Base-by-base conservation (phyloP, 2,329 filamentous ascomycete species). In the Fusarium gaditjirri region DNA sequence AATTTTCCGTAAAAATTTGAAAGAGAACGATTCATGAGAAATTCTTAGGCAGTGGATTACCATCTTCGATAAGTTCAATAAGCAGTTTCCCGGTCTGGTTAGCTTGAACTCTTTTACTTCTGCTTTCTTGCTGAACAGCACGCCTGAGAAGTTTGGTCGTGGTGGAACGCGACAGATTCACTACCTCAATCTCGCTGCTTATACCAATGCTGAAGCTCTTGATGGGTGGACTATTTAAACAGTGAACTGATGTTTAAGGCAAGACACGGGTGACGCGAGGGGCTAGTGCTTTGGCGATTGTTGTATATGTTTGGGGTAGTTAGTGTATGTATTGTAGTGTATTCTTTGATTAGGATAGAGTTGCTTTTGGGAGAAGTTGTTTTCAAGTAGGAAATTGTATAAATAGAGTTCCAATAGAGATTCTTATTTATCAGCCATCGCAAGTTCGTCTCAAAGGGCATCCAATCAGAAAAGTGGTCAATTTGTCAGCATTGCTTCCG, bases 401-500 rank as follows among this genome's bases (percentile, higher is more conserved):
- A 35, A 17, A 29, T 10, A 17, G 10, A 13, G 8, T 2, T 5
- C 19, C 4, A 27, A 21, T n/a, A 27, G 5, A 27, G 1, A 1
- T 39, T 17, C 1, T n/a, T 19, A 17, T 27, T 29, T 23, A 19
- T 17, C 25, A n/a, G 2, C 2, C 3, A 13, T 53, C 14, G 3
- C 13, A 7, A n/a, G 19, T 1, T n/a, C 17, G 33, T 6, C 10
- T 39, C 8, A 4, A 0, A 4, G 3, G 0, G 19, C 8, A 27
- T 12, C 23, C 33, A 27, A 27, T 53, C 33, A 29, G 13, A 16
- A 4, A 2, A n/a, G 2, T 0, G 3, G 5, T 21, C 33, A 54
- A 65, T 55, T 59, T 59, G 46, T 59, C 46, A 59, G 35, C 56
- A 50, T 3, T n/a, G 29, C 46, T 59, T 59, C 56, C 56, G 46